Evolutionary conservation across 176 grass and related monocot genomes (phyloP).

Genomic region (Avena eriantha): DNA sequence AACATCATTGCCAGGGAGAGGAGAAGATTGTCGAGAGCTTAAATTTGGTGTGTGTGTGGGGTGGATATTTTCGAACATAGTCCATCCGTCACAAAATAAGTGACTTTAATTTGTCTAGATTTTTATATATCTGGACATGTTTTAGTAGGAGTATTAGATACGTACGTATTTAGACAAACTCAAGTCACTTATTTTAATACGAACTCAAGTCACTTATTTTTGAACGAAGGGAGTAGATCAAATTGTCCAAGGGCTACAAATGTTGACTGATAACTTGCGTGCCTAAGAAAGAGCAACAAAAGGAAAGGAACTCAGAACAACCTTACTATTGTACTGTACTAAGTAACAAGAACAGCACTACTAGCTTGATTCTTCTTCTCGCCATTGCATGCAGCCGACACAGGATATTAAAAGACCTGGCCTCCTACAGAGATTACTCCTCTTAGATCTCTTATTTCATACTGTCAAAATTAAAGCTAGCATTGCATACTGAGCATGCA

Average conservation of each 20-base stretch:
- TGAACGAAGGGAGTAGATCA: too few relatives aligned
- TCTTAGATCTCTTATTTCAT: not conserved
- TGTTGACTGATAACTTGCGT: not conserved
- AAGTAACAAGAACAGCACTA: not conserved
- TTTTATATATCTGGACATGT: too few relatives aligned
- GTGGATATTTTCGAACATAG: too few relatives aligned
- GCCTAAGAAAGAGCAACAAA: not conserved
- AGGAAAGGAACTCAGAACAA: not conserved
- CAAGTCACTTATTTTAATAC: too few relatives aligned
- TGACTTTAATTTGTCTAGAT: too few relatives aligned
- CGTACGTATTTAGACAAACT: too few relatives aligned
- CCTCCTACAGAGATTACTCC: not conserved
- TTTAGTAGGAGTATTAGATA: too few relatives aligned
- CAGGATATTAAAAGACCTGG: conserved; percentile 38
- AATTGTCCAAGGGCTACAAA: not conserved
- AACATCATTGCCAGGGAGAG: too few relatives aligned
- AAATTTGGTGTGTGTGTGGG: too few relatives aligned
- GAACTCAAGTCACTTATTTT: too few relatives aligned
- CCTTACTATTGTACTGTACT: too few relatives aligned
- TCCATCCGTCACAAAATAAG: too few relatives aligned
- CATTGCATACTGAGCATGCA: not conserved
- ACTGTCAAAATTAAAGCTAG: conserved; percentile 2
- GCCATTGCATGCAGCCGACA: not conserved
- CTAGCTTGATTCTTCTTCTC: conserved; percentile 17
- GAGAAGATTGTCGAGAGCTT: not conserved